Evolutionary conservation across 2,329 filamentous ascomycete species (phyloP).

Genomic region (Venturia pyrina): DNA sequence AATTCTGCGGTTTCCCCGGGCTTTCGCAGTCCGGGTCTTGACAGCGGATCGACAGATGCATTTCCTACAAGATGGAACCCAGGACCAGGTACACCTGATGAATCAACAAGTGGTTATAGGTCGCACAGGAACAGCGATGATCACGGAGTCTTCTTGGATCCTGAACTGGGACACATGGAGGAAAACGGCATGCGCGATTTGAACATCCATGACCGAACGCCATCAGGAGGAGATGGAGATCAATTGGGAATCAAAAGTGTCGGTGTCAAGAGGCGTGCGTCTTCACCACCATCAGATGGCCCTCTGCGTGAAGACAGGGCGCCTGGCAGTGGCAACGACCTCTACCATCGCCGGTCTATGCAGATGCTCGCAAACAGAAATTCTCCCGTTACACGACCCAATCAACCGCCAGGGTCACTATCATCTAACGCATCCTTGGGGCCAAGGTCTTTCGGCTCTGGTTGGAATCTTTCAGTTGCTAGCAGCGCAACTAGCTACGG

Average conservation of each 20-base stretch:
- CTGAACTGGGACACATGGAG: slow-evolving; percentile 41
- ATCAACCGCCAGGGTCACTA: slow-evolving; percentile 48
- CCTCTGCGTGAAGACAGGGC: slow-evolving; percentile 35
- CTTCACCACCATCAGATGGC: slow-evolving; percentile 45
- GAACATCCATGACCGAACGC: slow-evolving; percentile 44
- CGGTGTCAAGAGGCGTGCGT: slow-evolving; percentile 55
- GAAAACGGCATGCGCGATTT: slow-evolving; percentile 42
- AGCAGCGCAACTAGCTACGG: slow-evolving; percentile 58
- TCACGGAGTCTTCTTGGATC: slow-evolving; percentile 43
- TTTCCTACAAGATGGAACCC: slow-evolving; percentile 36
- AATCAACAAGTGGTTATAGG: slow-evolving; percentile 27
- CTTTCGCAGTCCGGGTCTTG: slow-evolving; percentile 33
- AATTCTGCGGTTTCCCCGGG: slow-evolving; percentile 33
- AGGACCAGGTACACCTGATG: slow-evolving; percentile 37
- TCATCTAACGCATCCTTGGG: slow-evolving; percentile 57
- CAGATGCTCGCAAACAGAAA: slow-evolving; percentile 47
- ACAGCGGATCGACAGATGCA: slow-evolving; percentile 21
- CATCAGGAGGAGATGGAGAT: slow-evolving; percentile 34
- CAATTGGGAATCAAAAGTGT: slow-evolving; percentile 32
- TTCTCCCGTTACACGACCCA: slow-evolving; percentile 44
- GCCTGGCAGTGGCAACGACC: slow-evolving; percentile 34
- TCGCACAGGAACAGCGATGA: slow-evolving; percentile 55
- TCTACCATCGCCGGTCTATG: slow-evolving; percentile 44
- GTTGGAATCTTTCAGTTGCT: slow-evolving; percentile 41
- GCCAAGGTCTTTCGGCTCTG: slow-evolving; percentile 41